Evolutionary conservation across 2,329 filamentous ascomycete genomes (phyloP).

Genomic region (Fusarium robinianum): DNA sequence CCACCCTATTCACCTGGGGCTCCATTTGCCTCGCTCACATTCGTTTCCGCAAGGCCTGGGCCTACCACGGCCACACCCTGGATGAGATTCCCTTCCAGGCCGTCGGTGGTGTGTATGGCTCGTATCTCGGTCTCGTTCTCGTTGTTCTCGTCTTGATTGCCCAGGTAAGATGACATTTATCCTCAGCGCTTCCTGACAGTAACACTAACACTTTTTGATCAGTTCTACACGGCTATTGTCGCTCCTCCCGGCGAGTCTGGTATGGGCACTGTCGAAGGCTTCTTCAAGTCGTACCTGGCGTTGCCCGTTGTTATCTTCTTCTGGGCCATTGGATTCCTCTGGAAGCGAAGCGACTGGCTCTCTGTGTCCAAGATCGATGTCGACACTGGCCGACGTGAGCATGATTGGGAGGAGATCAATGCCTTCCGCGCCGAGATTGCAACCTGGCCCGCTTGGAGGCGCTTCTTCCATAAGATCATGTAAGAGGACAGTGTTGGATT

Average conservation of each 20-base stretch:
- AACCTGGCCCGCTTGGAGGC: constrained; percentile 56
- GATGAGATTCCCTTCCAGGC: constrained; percentile 71
- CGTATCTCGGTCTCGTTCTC: constrained; percentile 64
- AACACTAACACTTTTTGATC: constrained; percentile 6
- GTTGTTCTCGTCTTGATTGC: constrained; percentile 60
- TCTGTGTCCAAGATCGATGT: constrained; percentile 66
- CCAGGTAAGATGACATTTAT: constrained; percentile 46
- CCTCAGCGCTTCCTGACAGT: not conserved
- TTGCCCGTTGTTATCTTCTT: constrained; percentile 59
- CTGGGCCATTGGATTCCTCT: constrained; percentile 63
- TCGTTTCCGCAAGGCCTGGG: constrained; percentile 67
- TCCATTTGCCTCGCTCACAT: constrained; percentile 66
- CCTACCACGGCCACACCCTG: constrained; percentile 59
- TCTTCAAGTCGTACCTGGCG: constrained; percentile 61
- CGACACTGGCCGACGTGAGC: constrained; percentile 66
- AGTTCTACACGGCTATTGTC: constrained; percentile 57
- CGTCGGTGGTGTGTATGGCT: constrained; percentile 64
- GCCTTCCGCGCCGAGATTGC: constrained; percentile 55
- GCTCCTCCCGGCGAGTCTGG: constrained; percentile 41
- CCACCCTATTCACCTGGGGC: constrained; percentile 68
- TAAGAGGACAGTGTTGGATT: constrained; percentile 28
- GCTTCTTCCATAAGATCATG: constrained; percentile 45
- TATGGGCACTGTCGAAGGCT: constrained; percentile 50
- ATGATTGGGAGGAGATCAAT: constrained; percentile 69
- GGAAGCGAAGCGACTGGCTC: constrained; percentile 68